Evolutionary conservation across 805 yeast species (phyloP).

Genomic region (Wickerhamiella shivajii): DNA sequence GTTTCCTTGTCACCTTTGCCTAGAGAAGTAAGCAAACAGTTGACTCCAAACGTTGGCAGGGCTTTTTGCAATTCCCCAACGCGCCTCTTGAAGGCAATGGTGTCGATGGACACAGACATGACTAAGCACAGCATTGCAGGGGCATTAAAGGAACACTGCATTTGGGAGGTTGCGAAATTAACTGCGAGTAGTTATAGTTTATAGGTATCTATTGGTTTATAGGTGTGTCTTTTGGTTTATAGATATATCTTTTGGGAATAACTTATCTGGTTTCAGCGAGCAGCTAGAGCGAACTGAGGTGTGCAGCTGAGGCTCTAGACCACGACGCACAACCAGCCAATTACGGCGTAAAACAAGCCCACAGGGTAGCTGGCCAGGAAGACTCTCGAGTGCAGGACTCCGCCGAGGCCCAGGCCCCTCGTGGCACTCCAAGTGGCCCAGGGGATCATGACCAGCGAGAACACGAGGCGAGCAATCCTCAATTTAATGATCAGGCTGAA

Average conservation of each 20-base stretch:
- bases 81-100: slow-evolving; percentile 22
- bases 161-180: too few relatives aligned
- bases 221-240: too few relatives aligned
- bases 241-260: too few relatives aligned
- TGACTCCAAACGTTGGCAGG: slow-evolving; percentile 24
- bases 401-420: slow-evolving; percentile 44
- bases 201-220: too few relatives aligned
- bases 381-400: slow-evolving; percentile 48
- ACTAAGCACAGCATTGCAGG: too few relatives aligned
- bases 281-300: too few relatives aligned
- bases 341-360: slow-evolving; percentile 42
- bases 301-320: slow-evolving; percentile 21
- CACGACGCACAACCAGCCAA: slow-evolving; percentile 55
- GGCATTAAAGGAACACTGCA: too few relatives aligned
- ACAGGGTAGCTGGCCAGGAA: slow-evolving; percentile 54
- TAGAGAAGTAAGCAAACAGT: slow-evolving; percentile 48
- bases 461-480: slow-evolving; percentile 35
- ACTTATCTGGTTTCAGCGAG: too few relatives aligned
- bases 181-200: too few relatives aligned
- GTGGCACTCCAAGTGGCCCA: slow-evolving; percentile 57
- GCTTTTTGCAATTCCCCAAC: slow-evolving; percentile 20
- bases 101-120: slow-evolving; percentile 19
- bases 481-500: slow-evolving; percentile 34
- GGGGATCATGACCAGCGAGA: slow-evolving; percentile 33
- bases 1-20: slow-evolving; percentile 82